These are phyloP conservation scores for Sphagnum magellanicum DNA, from an alignment of 228 moss, liverwort and hornwort species.

Conservation along the genomic window DNA sequence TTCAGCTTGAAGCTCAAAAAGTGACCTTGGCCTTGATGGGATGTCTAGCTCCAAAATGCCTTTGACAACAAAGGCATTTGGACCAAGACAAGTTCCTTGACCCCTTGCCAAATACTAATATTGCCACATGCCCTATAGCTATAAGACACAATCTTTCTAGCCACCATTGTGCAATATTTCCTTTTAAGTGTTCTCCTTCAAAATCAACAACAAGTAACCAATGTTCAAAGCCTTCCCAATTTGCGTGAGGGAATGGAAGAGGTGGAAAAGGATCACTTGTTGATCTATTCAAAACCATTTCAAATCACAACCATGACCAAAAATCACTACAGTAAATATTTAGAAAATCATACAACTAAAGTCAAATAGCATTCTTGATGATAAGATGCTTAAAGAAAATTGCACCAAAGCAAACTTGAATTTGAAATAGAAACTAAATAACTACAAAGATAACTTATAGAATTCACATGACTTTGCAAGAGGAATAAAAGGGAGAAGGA, in stretches of 20 bases:
- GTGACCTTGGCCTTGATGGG: constrained; percentile 44
- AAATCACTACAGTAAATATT: neutral
- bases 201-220: constrained; percentile 33
- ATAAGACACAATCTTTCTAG: constrained; percentile 65
- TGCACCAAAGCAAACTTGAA: neutral
- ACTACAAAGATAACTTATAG: neutral
- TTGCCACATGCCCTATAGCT: constrained; percentile 71
- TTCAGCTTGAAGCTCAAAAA: constrained; percentile 90
- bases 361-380: neutral
- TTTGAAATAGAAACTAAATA: neutral
- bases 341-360: neutral
- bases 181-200: constrained; percentile 1
- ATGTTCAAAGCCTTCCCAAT: constrained; percentile 54
- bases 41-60: constrained; percentile 76
- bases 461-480: no score
- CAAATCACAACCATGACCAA: neutral
- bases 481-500: no score
- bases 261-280: constrained; percentile 39
- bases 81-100: constrained; percentile 76
- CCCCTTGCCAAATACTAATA: constrained; percentile 77
- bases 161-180: constrained; percentile 67
- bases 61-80: constrained; percentile 47
- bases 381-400: neutral
- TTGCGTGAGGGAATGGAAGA: constrained; percentile 46
- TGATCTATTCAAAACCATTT: neutral